Percentiles rank a stretch among this genome's conserved stretches.
Evolutionary conservation across 2,329 filamentous ascomycete genomes (phyloP).

Genomic region (Raffaelea albimanens): DNA sequence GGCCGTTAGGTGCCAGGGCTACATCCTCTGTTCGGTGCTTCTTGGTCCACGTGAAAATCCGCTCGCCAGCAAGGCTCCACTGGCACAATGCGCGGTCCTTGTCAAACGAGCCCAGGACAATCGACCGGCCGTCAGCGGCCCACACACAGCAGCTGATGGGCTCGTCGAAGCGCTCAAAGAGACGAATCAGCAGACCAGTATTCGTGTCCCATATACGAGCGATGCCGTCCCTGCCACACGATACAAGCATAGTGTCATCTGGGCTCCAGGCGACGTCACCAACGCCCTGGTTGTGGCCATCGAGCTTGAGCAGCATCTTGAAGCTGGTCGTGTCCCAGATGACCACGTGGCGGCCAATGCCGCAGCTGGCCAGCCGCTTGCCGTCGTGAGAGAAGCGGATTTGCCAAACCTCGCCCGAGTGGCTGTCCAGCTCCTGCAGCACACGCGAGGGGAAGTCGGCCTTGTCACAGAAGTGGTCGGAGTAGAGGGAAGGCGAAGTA

Average conservation of each 20-base stretch:
- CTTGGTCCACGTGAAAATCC: slow-evolving; percentile 56
- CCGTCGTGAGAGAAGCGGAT: slow-evolving; percentile 86
- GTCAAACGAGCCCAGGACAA: slow-evolving; percentile 73
- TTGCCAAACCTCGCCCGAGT: slow-evolving; percentile 83
- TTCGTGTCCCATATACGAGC: slow-evolving; percentile 70
- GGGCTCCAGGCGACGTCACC: slow-evolving; percentile 86
- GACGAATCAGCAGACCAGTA: slow-evolving; percentile 54
- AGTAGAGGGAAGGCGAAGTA: slow-evolving; percentile 72
- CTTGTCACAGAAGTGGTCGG: slow-evolving; percentile 76
- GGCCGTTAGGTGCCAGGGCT: slow-evolving; percentile 71
- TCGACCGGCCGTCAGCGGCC: slow-evolving; percentile 66
- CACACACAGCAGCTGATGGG: slow-evolving; percentile 87
- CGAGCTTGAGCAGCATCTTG: slow-evolving; percentile 50
- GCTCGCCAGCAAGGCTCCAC: slow-evolving; percentile 57
- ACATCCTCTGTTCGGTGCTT: slow-evolving; percentile 75
- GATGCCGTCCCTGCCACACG: slow-evolving; percentile 65
- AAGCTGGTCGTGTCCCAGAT: slow-evolving; percentile 76
- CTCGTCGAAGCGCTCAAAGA: slow-evolving; percentile 64
- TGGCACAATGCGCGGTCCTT: slow-evolving; percentile 56
- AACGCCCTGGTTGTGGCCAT: slow-evolving; percentile 60
- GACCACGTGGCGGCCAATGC: slow-evolving; percentile 62
- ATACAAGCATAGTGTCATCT: slow-evolving; percentile 77
- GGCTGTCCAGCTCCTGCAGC: slow-evolving; percentile 59
- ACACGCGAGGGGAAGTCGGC: slow-evolving; percentile 69
- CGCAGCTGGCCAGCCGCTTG: slow-evolving; percentile 70